Base-by-base conservation (phyloP, 495 filamentous ascomycete species). In the Penicillium simplicissimum region DNA sequence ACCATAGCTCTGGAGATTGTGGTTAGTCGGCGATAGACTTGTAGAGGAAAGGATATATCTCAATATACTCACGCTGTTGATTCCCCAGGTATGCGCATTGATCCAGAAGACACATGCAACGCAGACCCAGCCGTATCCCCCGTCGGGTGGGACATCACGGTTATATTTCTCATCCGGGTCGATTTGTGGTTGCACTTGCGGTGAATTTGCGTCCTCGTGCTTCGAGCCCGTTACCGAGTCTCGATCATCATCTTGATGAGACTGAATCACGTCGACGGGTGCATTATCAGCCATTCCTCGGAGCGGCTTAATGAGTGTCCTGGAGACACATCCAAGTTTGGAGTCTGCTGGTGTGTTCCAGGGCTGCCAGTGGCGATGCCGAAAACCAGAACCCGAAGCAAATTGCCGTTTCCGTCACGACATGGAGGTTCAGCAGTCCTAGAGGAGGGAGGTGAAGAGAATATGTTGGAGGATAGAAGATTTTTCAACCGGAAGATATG, bases 31-130 rank as follows among this genome's bases (percentile, higher is more conserved):
- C 0, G 13, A 19, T 45, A 45, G 23, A 45, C 19, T 45, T 33
- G 28, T 37, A 77, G 79, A 58, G 59, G 19, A 25, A 4, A 4
- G 33, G 5, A 21, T 31, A 47, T n/a, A 25, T 3, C n/a, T 3
- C 23, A 25, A 25, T 25, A 3, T 25, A 79, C 81, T 59, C 60
- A 86, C 80, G 57, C 75, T 79, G 55, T 78, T 76, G 35, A 81
- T 78, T 17, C 83, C 83, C 83, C 82, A 86, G 5, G 82, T 84
- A 70, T 84, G 82, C 45, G 76, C 74, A 67, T 84, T 86, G 56
- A 85, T 80, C 67, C 73, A 74, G 61, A 84, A 83, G 23, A 77
- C 77, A 38, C 75, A 77, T 6, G 70, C 71, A 14, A 85, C 79
- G 45, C 79, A 81, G 15, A 85, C 73, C 83, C 82, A 85, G 45